phyloP scores from a whole-genome alignment of 345 rosid species.

The Orychophragmus violaceus region DNA sequence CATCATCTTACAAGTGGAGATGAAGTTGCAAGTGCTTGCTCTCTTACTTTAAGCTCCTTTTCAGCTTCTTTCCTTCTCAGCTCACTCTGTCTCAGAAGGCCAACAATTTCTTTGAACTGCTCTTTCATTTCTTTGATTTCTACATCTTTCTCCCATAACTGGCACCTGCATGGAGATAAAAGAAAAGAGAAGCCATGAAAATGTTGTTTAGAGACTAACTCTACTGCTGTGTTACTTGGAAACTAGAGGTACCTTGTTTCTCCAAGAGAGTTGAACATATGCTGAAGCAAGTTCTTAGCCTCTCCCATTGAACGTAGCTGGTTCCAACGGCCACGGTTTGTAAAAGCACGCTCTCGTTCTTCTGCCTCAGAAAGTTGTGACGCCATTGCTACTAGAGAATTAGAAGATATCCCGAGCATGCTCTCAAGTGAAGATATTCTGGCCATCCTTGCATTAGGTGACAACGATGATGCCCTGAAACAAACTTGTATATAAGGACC shows the following conservation, averaged over 20 bases:
- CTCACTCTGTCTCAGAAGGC: constrained; percentile 70
- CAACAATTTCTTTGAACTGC: constrained; percentile 80
- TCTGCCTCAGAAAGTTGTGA: constrained; percentile 98
- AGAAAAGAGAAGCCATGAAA: not conserved
- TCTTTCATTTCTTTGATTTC: constrained; percentile 93
- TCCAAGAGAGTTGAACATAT: constrained; percentile 82
- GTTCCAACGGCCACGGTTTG: constrained; percentile 95
- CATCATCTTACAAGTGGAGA: constrained; percentile 48
- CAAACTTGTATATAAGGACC: not conserved
- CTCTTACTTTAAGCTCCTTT: constrained; percentile 71
- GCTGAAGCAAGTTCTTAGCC: constrained; percentile 90
- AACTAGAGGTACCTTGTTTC: constrained; percentile 58
- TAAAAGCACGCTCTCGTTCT: constrained; percentile 86
- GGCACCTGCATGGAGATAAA: constrained; percentile 52
- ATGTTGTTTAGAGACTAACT: not conserved
- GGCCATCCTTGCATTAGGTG: constrained; percentile 87
- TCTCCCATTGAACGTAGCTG: constrained; percentile 98
- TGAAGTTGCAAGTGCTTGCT: constrained; percentile 60
- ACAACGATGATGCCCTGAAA: constrained; percentile 88
- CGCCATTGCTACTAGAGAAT: constrained; percentile 96
- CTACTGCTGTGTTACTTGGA: not conserved
- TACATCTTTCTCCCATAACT: constrained; percentile 84
- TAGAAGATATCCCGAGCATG: constrained; percentile 89
- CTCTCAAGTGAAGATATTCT: constrained; percentile 83
- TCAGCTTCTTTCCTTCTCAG: constrained; percentile 66